phyloP scores from a whole-genome alignment of 2,329 filamentous ascomycete genomes.

The Aspergillus nomiae region DNA sequence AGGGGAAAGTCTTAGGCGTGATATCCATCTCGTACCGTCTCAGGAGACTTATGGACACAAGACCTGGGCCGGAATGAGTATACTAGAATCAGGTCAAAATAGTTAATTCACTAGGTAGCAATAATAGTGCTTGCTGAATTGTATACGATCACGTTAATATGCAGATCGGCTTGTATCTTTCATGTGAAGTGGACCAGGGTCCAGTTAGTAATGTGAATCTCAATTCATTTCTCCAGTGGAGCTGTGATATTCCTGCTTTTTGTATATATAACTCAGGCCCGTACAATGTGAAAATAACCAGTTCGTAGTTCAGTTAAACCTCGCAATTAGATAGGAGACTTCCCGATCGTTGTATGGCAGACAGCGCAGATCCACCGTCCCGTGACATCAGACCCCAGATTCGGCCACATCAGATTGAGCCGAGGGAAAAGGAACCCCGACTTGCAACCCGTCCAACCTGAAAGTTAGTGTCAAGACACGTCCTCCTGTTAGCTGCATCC shows the following conservation, averaged over 20 bases:
- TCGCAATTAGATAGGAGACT: neutral
- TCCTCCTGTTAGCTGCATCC: slow-evolving; percentile 8
- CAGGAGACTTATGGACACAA: neutral
- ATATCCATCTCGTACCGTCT: slow-evolving; percentile 55
- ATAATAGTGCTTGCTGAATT: neutral
- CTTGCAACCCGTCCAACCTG: slow-evolving; percentile 13
- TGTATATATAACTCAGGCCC: neutral
- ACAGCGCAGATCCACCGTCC: slow-evolving; percentile 18
- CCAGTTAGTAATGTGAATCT: neutral
- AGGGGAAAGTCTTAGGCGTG: slow-evolving; percentile 51
- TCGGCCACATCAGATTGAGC: slow-evolving; percentile 26
- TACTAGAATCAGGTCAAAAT: neutral
- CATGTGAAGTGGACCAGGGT: neutral
- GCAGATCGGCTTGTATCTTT: neutral
- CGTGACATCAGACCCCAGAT: slow-evolving; percentile 38
- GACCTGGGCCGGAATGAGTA: too few relatives aligned
- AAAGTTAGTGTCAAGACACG: slow-evolving; percentile 9
- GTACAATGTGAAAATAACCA: neutral
- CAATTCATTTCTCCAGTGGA: neutral
- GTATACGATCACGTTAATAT: neutral
- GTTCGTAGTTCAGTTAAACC: neutral
- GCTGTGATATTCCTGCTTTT: neutral
- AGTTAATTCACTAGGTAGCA: neutral
- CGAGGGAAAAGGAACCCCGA: slow-evolving; percentile 37
- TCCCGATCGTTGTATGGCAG: neutral